These are phyloP conservation scores for Pythium dissimile DNA, from an alignment of 352 stramenopile species.

Conservation along the genomic window DNA sequence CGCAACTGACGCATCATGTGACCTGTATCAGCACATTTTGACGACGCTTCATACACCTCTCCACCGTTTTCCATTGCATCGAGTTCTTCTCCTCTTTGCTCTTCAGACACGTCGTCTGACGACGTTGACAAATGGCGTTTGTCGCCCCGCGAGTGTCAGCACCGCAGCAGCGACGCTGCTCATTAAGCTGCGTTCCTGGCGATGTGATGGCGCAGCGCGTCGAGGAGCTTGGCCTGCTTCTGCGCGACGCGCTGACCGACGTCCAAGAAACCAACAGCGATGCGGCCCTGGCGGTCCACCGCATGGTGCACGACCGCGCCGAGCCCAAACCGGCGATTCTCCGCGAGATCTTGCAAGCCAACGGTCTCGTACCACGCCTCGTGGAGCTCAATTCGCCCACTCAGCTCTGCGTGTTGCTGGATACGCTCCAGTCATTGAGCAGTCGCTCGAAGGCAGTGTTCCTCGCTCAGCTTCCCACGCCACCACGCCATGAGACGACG, in stretches of 20 bases:
- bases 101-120: too few relatives aligned
- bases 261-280: not conserved
- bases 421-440: not conserved
- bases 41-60: too few relatives aligned
- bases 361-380: not conserved
- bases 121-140: too few relatives aligned
- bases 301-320: not conserved
- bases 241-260: not conserved
- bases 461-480: not conserved
- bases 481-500: too few relatives aligned
- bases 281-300: not conserved
- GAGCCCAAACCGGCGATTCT: not conserved
- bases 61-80: too few relatives aligned
- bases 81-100: too few relatives aligned
- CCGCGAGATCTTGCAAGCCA: not conserved
- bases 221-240: conserved; percentile 3
- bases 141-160: too few relatives aligned
- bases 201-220: not conserved
- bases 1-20: too few relatives aligned
- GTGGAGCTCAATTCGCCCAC: not conserved
- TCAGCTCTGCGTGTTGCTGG: conserved; percentile 10
- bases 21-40: too few relatives aligned
- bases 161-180: too few relatives aligned
- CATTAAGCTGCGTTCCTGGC: not conserved
- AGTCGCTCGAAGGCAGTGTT: not conserved